phyloP scores from a whole-genome alignment of 305 asterid genomes.

The Plantago rigida region DNA sequence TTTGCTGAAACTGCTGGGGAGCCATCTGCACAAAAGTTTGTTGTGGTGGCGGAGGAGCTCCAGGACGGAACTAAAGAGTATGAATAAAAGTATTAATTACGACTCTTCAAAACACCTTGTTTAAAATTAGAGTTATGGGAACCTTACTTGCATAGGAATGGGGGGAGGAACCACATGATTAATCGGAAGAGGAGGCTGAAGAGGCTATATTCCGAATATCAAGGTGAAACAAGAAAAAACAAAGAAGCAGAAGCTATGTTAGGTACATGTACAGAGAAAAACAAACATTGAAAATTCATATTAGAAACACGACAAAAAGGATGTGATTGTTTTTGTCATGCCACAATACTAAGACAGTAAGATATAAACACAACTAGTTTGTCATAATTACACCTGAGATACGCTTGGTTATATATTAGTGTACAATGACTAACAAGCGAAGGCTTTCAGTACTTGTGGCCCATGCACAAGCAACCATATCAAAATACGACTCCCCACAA shows the following conservation, averaged over 20 bases:
- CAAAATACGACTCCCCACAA: neutral
- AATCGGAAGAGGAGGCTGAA: constrained; percentile 50
- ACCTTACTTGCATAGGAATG: constrained; percentile 66
- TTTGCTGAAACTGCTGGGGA: constrained; percentile 65
- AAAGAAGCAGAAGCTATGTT: neutral
- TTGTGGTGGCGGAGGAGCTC: constrained; percentile 51
- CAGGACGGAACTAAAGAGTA: constrained; percentile 49
- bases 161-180: constrained; percentile 61
- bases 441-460: neutral
- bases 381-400: constrained; percentile 11
- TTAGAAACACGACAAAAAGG: constrained; percentile 20
- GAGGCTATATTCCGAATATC: constrained; percentile 39
- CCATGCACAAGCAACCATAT: neutral
- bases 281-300: constrained; percentile 8
- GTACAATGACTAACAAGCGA: neutral
- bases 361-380: constrained; percentile 3
- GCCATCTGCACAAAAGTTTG: constrained; percentile 51
- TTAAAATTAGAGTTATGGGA: constrained; percentile 20
- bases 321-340: neutral
- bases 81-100: constrained; percentile 18
- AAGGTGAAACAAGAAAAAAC: constrained; percentile 26
- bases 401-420: constrained; percentile 8
- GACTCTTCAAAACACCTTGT: constrained; percentile 16
- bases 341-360: constrained; percentile 9
- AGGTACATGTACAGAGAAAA: constrained; percentile 11